These are phyloP conservation scores for Fistulinella staudtii DNA, from an alignment of 1,284 basidiomycete genomes.

Conservation along the genomic window DNA sequence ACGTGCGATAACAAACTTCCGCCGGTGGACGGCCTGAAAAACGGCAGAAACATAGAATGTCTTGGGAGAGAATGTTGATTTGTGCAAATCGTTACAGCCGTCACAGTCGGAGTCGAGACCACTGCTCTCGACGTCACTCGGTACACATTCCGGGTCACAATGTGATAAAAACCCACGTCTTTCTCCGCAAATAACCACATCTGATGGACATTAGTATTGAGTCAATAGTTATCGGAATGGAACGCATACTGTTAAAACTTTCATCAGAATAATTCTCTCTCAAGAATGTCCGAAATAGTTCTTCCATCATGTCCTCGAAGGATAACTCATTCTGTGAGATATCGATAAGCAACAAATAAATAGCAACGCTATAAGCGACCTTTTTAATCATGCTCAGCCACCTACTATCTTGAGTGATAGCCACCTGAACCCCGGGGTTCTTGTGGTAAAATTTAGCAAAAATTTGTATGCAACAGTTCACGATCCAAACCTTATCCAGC, in stretches of 20 bases:
- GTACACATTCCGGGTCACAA: too few relatives aligned
- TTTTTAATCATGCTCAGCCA: constrained; percentile 6
- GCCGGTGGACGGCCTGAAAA: too few relatives aligned
- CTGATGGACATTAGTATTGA: not conserved
- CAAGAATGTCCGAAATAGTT: not conserved
- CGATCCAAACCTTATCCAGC: constrained; percentile 5
- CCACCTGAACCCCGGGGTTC: not conserved
- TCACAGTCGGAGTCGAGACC: not conserved
- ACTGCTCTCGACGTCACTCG: too few relatives aligned
- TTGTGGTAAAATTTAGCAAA: not conserved
- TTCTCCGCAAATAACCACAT: not conserved
- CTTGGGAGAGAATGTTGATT: not conserved
- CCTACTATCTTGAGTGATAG: constrained; percentile 4
- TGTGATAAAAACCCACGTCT: not conserved
- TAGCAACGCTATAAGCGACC: not conserved
- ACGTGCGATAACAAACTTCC: constrained; percentile 1
- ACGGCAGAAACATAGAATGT: not conserved
- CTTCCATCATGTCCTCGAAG: not conserved
- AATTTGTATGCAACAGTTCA: not conserved
- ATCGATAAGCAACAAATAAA: not conserved
- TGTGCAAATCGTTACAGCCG: not conserved
- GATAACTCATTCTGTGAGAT: not conserved
- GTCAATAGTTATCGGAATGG: not conserved
- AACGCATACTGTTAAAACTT: not conserved
- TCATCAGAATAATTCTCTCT: not conserved